A percentile compares a stretch with the other conserved stretches of the same genome.
These are phyloP conservation scores for Quercus rubra DNA, from an alignment of 306 rosid genomes.

Conservation along the genomic window DNA sequence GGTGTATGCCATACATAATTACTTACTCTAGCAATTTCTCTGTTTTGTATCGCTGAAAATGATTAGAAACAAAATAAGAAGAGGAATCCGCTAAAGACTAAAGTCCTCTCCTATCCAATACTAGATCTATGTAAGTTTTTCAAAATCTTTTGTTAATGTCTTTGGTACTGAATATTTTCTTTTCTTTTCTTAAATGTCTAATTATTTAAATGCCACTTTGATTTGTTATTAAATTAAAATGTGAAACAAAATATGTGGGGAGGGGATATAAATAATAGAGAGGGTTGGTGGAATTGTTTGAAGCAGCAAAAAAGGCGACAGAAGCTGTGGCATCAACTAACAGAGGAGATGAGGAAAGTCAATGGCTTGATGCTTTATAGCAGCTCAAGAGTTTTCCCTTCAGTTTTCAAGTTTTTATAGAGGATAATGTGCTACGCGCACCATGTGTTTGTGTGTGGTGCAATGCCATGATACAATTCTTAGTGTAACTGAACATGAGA, in stretches of 20 bases:
- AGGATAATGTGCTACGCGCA: too few species aligned
- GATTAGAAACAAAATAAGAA: too few species aligned
- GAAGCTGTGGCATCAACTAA: constrained; percentile 53
- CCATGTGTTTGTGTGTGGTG: too few species aligned
- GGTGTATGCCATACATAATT: too few species aligned
- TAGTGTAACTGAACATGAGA: too few species aligned
- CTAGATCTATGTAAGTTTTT: constrained; percentile 21
- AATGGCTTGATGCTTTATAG: constrained; percentile 76
- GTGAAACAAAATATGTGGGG: neutral
- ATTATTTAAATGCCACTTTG: neutral
- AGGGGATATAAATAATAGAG: constrained; percentile 41
- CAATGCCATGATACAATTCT: too few species aligned
- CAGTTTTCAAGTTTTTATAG: constrained; percentile 30
- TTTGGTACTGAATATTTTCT: neutral
- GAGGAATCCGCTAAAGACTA: neutral
- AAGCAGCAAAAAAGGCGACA: constrained; percentile 72
- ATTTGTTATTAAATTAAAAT: neutral
- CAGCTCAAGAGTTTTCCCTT: constrained; percentile 87
- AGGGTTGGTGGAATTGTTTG: constrained; percentile 69
- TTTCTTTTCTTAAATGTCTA: neutral
- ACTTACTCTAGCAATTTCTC: neutral
- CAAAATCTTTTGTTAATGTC: neutral
- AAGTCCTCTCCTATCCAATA: neutral
- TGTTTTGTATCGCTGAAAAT: too few species aligned
- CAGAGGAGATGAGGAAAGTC: constrained; percentile 55